Percentiles rank a stretch among this genome's conserved stretches.
These are phyloP conservation scores for Globisporangium lucens DNA, from an alignment of 352 stramenopile species.

Conservation along the genomic window DNA sequence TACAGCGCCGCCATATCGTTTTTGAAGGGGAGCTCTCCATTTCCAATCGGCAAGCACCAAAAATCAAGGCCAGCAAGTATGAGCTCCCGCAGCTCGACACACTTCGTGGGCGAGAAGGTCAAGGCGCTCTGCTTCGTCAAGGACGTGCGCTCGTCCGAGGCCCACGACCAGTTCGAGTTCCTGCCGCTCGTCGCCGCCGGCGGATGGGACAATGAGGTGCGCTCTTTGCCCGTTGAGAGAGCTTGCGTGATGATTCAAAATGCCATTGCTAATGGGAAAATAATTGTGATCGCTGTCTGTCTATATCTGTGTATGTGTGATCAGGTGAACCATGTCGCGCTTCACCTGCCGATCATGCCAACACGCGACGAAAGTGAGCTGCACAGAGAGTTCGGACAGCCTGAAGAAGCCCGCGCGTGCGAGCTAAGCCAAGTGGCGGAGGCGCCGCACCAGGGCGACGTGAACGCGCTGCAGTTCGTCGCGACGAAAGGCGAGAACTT, in stretches of 20 bases:
- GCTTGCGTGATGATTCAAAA: neutral
- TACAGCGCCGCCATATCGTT: neutral
- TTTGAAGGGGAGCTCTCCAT: slow-evolving; percentile 6
- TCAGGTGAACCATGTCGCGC: slow-evolving; percentile 46
- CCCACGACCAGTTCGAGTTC: slow-evolving; percentile 27
- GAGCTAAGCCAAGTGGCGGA: slow-evolving; percentile 49
- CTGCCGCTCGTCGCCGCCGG: slow-evolving; percentile 58
- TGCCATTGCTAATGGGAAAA: no score
- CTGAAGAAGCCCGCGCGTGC: slow-evolving; percentile 20
- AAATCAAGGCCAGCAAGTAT: slow-evolving; percentile 6
- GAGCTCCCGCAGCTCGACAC: slow-evolving; percentile 36
- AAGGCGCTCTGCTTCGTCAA: slow-evolving; percentile 59
- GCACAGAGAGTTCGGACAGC: slow-evolving; percentile 34
- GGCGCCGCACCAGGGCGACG: slow-evolving; percentile 48
- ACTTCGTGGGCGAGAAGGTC: slow-evolving; percentile 66
- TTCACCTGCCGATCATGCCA: slow-evolving; percentile 48
- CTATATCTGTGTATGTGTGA: neutral
- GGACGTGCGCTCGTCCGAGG: slow-evolving; percentile 43
- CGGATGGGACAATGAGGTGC: slow-evolving; percentile 56
- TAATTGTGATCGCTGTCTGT: neutral
- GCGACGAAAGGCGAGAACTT: slow-evolving; percentile 38
- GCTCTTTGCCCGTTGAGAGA: neutral
- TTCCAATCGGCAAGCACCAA: slow-evolving; percentile 4
- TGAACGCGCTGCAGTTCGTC: slow-evolving; percentile 63
- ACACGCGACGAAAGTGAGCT: slow-evolving; percentile 45